These are phyloP conservation scores for Pseudogymnoascus pannorum DNA, from an alignment of 2,329 filamentous ascomycete genomes.

Conservation along the genomic window DNA sequence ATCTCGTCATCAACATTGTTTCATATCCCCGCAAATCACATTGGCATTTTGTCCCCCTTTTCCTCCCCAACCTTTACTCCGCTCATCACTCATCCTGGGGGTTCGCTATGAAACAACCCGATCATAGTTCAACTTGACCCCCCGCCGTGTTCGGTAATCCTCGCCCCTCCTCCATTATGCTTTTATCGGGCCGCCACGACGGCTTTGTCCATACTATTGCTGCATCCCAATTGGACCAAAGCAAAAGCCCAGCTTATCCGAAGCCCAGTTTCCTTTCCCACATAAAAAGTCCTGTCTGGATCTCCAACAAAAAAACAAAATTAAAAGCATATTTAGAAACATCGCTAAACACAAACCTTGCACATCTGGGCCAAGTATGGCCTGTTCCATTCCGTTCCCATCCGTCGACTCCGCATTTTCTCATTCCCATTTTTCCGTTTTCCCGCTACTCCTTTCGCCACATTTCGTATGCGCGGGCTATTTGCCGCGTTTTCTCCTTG, in stretches of 20 bases:
- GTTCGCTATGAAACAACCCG: not conserved
- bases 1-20: constrained; percentile 3
- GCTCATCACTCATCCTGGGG: not conserved
- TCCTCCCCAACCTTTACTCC: not conserved
- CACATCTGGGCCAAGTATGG: not conserved
- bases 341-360: not conserved
- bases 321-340: not conserved
- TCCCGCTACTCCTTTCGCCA: constrained; percentile 1
- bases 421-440: not conserved
- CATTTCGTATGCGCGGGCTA: not conserved
- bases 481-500: not conserved
- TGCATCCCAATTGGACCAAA: not conserved
- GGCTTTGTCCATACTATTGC: not conserved
- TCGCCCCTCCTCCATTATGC: not conserved
- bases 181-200: not conserved
- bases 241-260: not conserved
- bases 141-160: not conserved
- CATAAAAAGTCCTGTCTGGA: not conserved
- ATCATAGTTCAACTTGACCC: not conserved
- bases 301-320: not conserved
- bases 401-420: not conserved
- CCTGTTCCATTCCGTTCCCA: not conserved
- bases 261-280: not conserved
- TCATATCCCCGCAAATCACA: not conserved
- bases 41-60: not conserved